phyloP scores from a whole-genome alignment of 1,139 yeast species.

The Trichomonascaceae sp. region DNA sequence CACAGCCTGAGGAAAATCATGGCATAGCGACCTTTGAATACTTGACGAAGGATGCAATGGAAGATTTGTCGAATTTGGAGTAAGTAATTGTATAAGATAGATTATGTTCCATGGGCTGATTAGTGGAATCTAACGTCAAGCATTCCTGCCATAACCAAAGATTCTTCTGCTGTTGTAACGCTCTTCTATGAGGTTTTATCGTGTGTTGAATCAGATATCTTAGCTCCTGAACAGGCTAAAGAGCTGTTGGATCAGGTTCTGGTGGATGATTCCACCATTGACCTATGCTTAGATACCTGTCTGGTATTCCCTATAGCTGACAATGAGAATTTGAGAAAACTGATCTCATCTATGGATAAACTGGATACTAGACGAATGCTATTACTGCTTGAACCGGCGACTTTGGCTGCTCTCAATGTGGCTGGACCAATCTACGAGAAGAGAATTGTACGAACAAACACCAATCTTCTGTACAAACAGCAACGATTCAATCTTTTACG shows the following conservation, averaged over 20 bases:
- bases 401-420: conserved; percentile 21
- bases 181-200: conserved; percentile 20
- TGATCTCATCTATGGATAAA: conserved; percentile 17
- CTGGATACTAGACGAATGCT: conserved; percentile 20
- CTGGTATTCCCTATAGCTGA: conserved; percentile 7
- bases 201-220: conserved; percentile 12
- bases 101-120: background rate
- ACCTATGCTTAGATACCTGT: conserved; percentile 21
- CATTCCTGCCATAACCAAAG: background rate
- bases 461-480: conserved; percentile 51
- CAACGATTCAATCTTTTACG: conserved; percentile 66
- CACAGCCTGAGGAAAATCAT: background rate
- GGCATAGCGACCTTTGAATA: background rate
- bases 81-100: background rate
- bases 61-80: background rate
- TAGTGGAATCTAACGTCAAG: background rate
- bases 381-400: conserved; percentile 23
- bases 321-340: conserved; percentile 13
- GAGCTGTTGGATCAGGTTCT: conserved; percentile 7
- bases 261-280: background rate
- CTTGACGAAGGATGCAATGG: background rate
- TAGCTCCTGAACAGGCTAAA: conserved; percentile 12
- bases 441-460: conserved; percentile 42
- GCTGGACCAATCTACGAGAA: conserved; percentile 34
- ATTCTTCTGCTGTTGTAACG: background rate